Percentiles rank a stretch among this genome's conserved stretches.
phyloP scores from a whole-genome alignment of 2,329 filamentous ascomycete species.

The Aspergillus brunneoviolaceus region DNA sequence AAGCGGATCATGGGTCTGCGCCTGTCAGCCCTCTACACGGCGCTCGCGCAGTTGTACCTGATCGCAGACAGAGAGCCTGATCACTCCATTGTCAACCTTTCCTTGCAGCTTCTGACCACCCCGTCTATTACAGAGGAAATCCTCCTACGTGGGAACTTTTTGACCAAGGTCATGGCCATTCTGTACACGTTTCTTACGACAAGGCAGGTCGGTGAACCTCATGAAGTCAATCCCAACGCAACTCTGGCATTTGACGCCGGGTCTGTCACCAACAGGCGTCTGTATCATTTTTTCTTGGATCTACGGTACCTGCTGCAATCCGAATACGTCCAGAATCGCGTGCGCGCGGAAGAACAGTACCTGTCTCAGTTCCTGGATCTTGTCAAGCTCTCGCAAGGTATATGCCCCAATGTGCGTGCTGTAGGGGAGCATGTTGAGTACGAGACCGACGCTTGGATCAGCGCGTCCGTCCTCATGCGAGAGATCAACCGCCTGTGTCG shows the following conservation, averaged over 20 bases:
- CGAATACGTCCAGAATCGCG: constrained; percentile 79
- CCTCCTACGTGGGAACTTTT: constrained; percentile 90
- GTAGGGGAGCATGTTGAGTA: constrained; percentile 97
- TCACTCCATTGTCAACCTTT: constrained; percentile 97
- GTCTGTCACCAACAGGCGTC: constrained; percentile 87
- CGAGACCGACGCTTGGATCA: constrained; percentile 97
- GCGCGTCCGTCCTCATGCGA: constrained; percentile 86
- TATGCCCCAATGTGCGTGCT: constrained; percentile 89
- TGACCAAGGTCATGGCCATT: constrained; percentile 93
- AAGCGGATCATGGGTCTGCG: constrained; percentile 88
- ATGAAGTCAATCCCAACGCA: constrained; percentile 80
- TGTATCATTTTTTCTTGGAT: constrained; percentile 98
- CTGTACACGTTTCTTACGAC: constrained; percentile 96
- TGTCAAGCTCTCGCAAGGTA: constrained; percentile 93
- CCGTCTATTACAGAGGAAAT: constrained; percentile 96
- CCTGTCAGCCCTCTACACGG: constrained; percentile 94
- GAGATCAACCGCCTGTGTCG: constrained; percentile 93
- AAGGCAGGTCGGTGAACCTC: constrained; percentile 89
- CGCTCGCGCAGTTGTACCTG: constrained; percentile 87
- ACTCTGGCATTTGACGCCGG: constrained; percentile 91
- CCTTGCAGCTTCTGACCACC: constrained; percentile 92
- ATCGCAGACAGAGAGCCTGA: constrained; percentile 96
- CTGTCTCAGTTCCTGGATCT: constrained; percentile 92
- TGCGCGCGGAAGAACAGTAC: constrained; percentile 82
- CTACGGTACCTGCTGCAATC: constrained; percentile 88